These are phyloP conservation scores for Taphrina confusa DNA, from an alignment of 1,139 yeast species.

Conservation along the genomic window DNA sequence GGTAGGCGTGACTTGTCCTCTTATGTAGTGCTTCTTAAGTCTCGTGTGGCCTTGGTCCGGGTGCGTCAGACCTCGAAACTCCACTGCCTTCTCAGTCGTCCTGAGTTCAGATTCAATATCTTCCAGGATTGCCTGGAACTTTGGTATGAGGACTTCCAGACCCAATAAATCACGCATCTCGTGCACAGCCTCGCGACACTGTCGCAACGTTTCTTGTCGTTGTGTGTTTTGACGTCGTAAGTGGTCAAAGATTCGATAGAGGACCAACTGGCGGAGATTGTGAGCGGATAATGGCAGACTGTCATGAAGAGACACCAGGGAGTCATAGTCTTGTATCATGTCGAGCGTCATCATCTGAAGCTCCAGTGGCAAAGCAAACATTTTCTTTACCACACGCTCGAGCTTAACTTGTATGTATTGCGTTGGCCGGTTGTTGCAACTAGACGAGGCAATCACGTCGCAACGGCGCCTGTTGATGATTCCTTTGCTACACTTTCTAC, in stretches of 20 bases:
- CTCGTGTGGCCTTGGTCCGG: constrained; percentile 10
- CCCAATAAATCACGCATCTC: constrained; percentile 23
- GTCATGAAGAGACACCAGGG: constrained; percentile 20
- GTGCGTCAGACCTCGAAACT: constrained; percentile 21
- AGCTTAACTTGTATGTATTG: too few species aligned
- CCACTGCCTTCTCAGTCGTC: background rate
- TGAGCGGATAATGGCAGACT: constrained; percentile 1
- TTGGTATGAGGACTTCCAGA: constrained; percentile 2
- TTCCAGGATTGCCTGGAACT: constrained; percentile 11
- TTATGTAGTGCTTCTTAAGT: constrained; percentile 5
- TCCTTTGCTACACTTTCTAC: too few species aligned
- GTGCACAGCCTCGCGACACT: constrained; percentile 10
- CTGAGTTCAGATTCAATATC: background rate
- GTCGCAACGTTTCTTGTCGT: constrained; percentile 4
- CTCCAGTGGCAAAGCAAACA: constrained; percentile 13
- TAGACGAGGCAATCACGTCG: too few species aligned
- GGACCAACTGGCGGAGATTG: background rate
- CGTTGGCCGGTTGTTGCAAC: too few species aligned
- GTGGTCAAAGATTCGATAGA: background rate
- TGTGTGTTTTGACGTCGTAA: background rate
- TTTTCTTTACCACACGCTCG: too few species aligned
- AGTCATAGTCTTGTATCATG: constrained; percentile 4
- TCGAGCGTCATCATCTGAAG: constrained; percentile 17
- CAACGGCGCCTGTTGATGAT: too few species aligned
- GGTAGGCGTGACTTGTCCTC: background rate